These are phyloP conservation scores for Arctostaphylos glauca DNA, from an alignment of 148 eudicot genomes.

Conservation along the genomic window DNA sequence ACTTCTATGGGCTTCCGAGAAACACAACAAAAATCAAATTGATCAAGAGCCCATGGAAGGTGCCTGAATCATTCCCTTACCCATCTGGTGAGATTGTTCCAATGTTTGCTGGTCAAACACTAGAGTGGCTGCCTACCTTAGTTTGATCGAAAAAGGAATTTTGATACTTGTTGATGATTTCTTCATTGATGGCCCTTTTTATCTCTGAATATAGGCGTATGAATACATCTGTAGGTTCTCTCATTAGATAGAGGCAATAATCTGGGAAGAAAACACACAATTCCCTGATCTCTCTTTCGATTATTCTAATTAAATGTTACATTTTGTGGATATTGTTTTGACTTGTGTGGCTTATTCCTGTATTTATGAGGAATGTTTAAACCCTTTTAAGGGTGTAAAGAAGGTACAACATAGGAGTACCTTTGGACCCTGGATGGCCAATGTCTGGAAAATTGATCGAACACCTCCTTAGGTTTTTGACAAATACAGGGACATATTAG, in stretches of 20 bases:
- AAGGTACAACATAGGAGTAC: too few species aligned
- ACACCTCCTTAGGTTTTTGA: too few species aligned
- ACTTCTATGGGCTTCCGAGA: constrained; percentile 88
- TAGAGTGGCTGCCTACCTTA: constrained; percentile 1
- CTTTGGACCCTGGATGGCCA: too few species aligned
- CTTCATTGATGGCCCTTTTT: neutral
- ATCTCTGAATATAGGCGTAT: neutral
- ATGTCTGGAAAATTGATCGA: too few species aligned
- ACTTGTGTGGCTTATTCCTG: too few species aligned
- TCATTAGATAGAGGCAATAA: neutral
- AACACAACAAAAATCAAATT: constrained; percentile 69
- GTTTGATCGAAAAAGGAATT: neutral
- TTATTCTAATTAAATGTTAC: too few species aligned
- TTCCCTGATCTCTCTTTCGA: neutral
- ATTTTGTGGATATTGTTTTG: too few species aligned
- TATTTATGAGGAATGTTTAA: too few species aligned
- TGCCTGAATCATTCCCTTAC: constrained; percentile 57
- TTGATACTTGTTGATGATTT: neutral
- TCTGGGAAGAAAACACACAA: neutral
- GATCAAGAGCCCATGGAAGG: constrained; percentile 71
- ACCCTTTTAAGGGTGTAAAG: too few species aligned
- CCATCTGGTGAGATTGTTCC: constrained; percentile 77
- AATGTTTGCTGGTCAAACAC: constrained; percentile 19
- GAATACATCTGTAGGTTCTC: neutral
- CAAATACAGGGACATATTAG: too few species aligned